Evolutionary conservation across 2,329 filamentous ascomycete genomes (phyloP).

Genomic region (Graphiopsis chlorocephala): DNA sequence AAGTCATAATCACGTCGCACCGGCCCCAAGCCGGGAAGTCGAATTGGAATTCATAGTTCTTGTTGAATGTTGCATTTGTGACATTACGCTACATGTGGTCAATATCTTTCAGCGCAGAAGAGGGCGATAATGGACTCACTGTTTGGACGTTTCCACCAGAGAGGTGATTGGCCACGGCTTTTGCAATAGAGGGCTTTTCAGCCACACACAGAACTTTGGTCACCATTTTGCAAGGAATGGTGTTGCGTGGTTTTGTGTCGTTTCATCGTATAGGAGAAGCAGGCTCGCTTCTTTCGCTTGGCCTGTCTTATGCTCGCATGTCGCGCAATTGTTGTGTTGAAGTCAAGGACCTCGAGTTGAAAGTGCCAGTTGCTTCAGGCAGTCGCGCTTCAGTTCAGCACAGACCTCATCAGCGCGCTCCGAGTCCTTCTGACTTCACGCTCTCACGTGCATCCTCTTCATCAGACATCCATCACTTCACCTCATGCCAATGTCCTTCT

Average conservation of each 20-base stretch:
- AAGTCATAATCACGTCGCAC: constrained; percentile 89
- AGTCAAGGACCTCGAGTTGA: not conserved
- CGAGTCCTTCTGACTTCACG: not conserved
- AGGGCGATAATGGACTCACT: constrained; percentile 49
- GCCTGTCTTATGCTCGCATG: not conserved
- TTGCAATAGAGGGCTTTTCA: constrained; percentile 92
- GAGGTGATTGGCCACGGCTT: constrained; percentile 86
- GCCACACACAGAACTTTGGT: constrained; percentile 70
- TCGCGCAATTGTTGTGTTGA: not conserved
- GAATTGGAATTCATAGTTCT: constrained; percentile 92
- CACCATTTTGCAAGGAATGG: constrained; percentile 34
- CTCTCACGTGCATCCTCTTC: not conserved
- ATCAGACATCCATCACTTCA: not conserved
- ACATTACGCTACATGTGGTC: constrained; percentile 59
- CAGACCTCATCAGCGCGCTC: not conserved
- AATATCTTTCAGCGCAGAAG: constrained; percentile 3
- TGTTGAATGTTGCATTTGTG: constrained; percentile 70
- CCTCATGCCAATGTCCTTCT: not conserved
- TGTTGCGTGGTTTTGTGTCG: not conserved
- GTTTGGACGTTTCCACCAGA: constrained; percentile 70
- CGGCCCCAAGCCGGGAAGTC: constrained; percentile 79
- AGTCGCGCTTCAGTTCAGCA: not conserved
- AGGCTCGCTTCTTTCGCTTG: not conserved
- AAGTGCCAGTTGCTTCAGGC: not conserved
- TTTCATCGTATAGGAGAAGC: not conserved